Conservation (phyloP, 1,284 basidiomycete species). For the Trametes pubescens region DNA sequence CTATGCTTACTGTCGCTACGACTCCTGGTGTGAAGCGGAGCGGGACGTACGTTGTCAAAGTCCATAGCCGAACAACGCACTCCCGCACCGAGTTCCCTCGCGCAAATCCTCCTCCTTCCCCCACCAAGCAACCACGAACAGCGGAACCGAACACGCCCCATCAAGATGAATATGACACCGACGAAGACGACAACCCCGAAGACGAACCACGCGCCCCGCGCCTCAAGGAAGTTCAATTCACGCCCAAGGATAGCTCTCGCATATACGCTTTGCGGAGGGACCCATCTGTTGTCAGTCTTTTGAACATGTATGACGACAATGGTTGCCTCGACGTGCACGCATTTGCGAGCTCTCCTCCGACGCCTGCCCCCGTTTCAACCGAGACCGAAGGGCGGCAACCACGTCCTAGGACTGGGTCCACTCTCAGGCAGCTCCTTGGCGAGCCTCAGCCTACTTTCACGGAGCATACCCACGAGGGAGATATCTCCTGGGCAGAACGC, state of each 20-base stretch:
- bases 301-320: slow-evolving; percentile 76
- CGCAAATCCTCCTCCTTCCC: slow-evolving; percentile 52
- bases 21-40: slow-evolving; percentile 57
- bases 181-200: slow-evolving; percentile 22
- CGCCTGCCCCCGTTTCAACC: slow-evolving; percentile 41
- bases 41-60: slow-evolving; percentile 73
- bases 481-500: slow-evolving; percentile 83
- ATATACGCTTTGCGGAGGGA: slow-evolving; percentile 71
- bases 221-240: slow-evolving; percentile 44
- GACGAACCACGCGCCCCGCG: slow-evolving; percentile 27
- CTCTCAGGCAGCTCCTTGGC: slow-evolving; percentile 73
- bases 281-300: slow-evolving; percentile 76
- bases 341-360: slow-evolving; percentile 70
- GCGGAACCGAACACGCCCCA: slow-evolving; percentile 34
- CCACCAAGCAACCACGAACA: slow-evolving; percentile 34
- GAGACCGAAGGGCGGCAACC: slow-evolving; percentile 54
- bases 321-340: slow-evolving; percentile 65
- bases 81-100: slow-evolving; percentile 70
- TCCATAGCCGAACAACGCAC: slow-evolving; percentile 68
- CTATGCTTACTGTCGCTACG: slow-evolving; percentile 32
- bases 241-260: slow-evolving; percentile 59
- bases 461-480: slow-evolving; percentile 58
- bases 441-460: slow-evolving; percentile 52
- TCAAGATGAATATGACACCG: slow-evolving; percentile 15
- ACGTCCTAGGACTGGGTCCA: slow-evolving; percentile 68